phyloP scores from a whole-genome alignment of 352 stramenopile genomes.

The Hyaloperonospora brassicae region DNA sequence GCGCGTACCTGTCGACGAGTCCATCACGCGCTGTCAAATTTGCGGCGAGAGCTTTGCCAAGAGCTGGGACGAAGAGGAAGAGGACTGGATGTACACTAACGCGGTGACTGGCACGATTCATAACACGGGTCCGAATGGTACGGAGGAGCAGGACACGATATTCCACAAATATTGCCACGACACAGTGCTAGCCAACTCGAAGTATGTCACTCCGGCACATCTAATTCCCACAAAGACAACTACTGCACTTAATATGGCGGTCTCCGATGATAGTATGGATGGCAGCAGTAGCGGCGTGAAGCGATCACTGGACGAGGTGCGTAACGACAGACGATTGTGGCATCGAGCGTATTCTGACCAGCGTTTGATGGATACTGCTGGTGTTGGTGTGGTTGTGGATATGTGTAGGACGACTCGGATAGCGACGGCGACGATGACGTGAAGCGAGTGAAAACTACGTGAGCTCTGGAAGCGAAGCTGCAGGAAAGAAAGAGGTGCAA shows the following conservation, averaged over 20 bases:
- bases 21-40: constrained; percentile 74
- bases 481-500: constrained; percentile 17
- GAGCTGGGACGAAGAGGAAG: constrained; percentile 84
- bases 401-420: constrained; percentile 45
- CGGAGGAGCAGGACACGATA: constrained; percentile 55
- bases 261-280: constrained; percentile 20
- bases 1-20: constrained; percentile 69
- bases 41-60: constrained; percentile 78
- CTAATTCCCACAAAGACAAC: constrained; percentile 49
- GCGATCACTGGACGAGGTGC: constrained; percentile 41
- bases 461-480: constrained; percentile 19
- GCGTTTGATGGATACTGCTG: constrained; percentile 4
- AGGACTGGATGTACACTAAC: constrained; percentile 88
- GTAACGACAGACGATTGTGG: constrained; percentile 15
- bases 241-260: constrained; percentile 13
- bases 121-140: constrained; percentile 27
- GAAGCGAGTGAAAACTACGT: constrained; percentile 56
- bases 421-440: constrained; percentile 61
- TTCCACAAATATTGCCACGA: constrained; percentile 89
- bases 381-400: constrained; percentile 9
- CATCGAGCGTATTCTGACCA: background rate
- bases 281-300: constrained; percentile 29
- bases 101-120: constrained; percentile 72
- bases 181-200: constrained; percentile 74
- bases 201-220: constrained; percentile 65